Evolutionary conservation across 768 basidiomycete genomes (phyloP), one percentile per base, ranked within the genome.

Genomic region (Lactifluus pinguis): DNA sequence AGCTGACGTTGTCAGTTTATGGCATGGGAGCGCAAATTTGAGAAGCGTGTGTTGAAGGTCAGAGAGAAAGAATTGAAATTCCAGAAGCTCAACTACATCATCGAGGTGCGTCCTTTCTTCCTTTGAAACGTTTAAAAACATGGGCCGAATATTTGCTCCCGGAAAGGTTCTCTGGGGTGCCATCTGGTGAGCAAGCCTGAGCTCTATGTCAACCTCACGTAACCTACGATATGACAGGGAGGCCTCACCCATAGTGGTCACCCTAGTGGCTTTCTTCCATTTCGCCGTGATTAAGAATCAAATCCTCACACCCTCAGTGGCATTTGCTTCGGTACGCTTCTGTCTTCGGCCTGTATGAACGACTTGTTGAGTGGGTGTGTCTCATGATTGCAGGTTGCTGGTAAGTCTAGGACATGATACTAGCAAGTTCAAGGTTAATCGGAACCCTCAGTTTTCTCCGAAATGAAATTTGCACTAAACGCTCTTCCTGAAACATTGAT

Each of bases 1-100:
- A 41, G 8, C 36, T 56, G 17, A 57, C 32, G n/a, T 55, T 53
- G 57, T 38, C 67, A 87, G 85, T 97, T 95, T 73, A 95, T 95
- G 92, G 93, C 92, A 17, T 86, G 85, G 93, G 93, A 97, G 71
- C 84, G 93, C 29, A 91, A 83, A 69, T 95, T 95, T 66, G 93
- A 95, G 72, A 77, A 78, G 25, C 80, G 79, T 10, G 84, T 94
- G 0, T 71, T 87, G 55, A 83, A 80, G 54, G 77, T 95, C 61
- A 82, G 93, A 29, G 83, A 84, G 47, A 86, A 83, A 65, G 93
- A 97, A 71, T 76, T 97, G 25, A 84, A 84, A 67, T 92, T 83
- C 71, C 92, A 94, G 69, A 85, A 82, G 66, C 72, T 91, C 51
- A 97, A 92, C 72, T 98, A 94, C 72, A 82, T 80, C 45, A 89